Base-by-base conservation (phyloP, 345 rosid genomes). In the Eucalyptus cloeziana region DNA sequence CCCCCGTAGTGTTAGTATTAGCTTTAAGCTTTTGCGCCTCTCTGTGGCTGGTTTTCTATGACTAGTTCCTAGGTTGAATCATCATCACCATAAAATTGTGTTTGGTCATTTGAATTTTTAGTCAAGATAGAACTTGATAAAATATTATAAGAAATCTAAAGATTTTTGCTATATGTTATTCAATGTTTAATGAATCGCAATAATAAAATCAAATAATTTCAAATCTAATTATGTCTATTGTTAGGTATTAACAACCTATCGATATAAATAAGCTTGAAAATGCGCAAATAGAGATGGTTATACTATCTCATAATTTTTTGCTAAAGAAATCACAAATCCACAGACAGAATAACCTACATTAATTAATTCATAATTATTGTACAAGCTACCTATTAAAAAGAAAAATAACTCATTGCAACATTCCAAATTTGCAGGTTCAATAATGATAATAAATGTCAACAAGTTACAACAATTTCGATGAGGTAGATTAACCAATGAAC, bases 71-170 rank as follows among this genome's bases (percentile, higher is more conserved):
- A 60, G 69, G 69, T 27, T 60, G 31, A 60, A 60, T 27, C 69
- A 30, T 3, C 0, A 0, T 60, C 15, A 13, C 8, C 62, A 10
- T 24, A 9, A 56, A 25, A 24, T 25, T 56, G 30, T 1, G 0
- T 56, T 56, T 56, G 30, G 1, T 56, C 1, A 1, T 24, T 30
- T 56, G 6, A 1, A 56, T 25, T 56, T 22, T 56, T 56, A 56
- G 30, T 56, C 62, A 56, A 56, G 3, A 24, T 56, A 24, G 1
- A 1, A 56, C 4, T 56, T 0, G 6, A 56, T 22, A 56, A 56
- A 24, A 56, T 56, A 56, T 24, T 1, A 56, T 56, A 56, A 56
- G 1, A 56, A 56, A 24, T 56, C 13, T 56, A 56, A 24, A 24
- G 6, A 24, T 4, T 4, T 56, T 22, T 56, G 13, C 12, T 54